A percentile compares a stretch with the other conserved stretches of the same genome.
These are phyloP conservation scores for Aspergillus quadricinctus DNA, from an alignment of 2,329 filamentous ascomycete genomes.

Conservation along the genomic window DNA sequence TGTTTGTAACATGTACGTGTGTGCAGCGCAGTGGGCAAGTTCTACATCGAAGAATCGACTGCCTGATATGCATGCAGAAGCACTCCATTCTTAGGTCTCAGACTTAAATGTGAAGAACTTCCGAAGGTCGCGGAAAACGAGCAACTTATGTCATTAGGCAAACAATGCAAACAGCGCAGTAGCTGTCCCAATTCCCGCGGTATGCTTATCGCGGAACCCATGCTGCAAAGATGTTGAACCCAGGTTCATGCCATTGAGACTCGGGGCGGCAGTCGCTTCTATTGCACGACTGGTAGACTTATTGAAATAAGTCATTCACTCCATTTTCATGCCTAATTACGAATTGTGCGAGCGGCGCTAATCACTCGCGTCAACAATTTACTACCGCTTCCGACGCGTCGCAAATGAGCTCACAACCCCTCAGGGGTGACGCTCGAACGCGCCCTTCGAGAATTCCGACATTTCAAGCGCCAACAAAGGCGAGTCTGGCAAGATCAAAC, in stretches of 20 bases:
- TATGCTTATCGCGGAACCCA: background rate
- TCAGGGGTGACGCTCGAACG: conserved; percentile 16
- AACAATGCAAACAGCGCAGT: conserved; percentile 32
- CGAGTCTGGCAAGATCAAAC: conserved; percentile 59
- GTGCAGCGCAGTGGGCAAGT: background rate
- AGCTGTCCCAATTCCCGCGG: background rate
- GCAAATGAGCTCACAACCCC: conserved; percentile 30
- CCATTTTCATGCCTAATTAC: conserved; percentile 1
- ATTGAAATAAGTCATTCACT: background rate
- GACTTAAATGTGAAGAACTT: conserved; percentile 6
- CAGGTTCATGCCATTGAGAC: background rate
- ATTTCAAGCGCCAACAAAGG: conserved; percentile 63
- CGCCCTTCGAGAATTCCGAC: conserved; percentile 44
- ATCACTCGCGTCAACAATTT: conserved; percentile 51
- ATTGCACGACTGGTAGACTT: background rate
- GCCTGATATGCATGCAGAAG: conserved; percentile 16
- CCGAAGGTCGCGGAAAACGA: background rate
- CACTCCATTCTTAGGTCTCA: conserved; percentile 22
- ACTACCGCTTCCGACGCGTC: conserved; percentile 41
- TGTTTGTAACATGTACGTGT: background rate
- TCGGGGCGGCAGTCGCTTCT: background rate
- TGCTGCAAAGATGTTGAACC: background rate
- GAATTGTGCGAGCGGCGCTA: conserved; percentile 62
- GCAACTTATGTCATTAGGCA: conserved; percentile 34
- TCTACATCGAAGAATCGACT: conserved; percentile 13